Evolutionary conservation across 495 filamentous ascomycete species (phyloP).

Genomic region (Penicillium subrubescens): DNA sequence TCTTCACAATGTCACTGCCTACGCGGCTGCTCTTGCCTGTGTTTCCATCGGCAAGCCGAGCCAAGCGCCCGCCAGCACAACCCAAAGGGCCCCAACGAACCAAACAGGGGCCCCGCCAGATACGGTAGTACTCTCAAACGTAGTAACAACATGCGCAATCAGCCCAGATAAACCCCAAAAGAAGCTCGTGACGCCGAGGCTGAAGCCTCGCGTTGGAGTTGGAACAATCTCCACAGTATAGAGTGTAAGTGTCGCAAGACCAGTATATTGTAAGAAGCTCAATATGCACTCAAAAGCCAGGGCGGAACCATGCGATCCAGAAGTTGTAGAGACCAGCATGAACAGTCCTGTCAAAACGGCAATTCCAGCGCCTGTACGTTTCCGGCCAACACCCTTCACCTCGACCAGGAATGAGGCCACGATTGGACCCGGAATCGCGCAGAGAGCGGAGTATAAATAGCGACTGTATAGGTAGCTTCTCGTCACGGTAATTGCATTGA

Average conservation of each 20-base stretch:
- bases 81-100: conserved; percentile 28
- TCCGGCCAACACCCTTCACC: conserved; percentile 15
- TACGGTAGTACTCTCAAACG: conserved; percentile 11
- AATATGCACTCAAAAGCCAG: conserved; percentile 4
- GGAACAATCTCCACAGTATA: conserved; percentile 13
- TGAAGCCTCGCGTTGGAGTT: conserved; percentile 4
- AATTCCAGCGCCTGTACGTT: conserved; percentile 16
- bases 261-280: conserved; percentile 1
- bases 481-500: conserved; percentile 6
- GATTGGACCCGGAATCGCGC: conserved; percentile 15
- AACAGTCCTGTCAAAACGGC: conserved; percentile 6
- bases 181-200: conserved; percentile 5
- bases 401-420: conserved; percentile 13
- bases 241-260: conserved; percentile 5
- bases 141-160: conserved; percentile 18
- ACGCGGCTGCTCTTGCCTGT: conserved; percentile 17
- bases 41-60: conserved; percentile 18
- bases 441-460: conserved; percentile 12
- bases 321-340: conserved; percentile 2
- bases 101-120: conserved; percentile 18
- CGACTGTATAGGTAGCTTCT: conserved; percentile 14
- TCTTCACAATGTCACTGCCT: not conserved
- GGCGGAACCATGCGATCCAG: not conserved
- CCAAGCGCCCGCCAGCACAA: conserved; percentile 16
- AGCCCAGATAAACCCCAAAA: conserved; percentile 24